Conservation (phyloP, 306 rosid genomes). For the Macrotyloma uniflorum region DNA sequence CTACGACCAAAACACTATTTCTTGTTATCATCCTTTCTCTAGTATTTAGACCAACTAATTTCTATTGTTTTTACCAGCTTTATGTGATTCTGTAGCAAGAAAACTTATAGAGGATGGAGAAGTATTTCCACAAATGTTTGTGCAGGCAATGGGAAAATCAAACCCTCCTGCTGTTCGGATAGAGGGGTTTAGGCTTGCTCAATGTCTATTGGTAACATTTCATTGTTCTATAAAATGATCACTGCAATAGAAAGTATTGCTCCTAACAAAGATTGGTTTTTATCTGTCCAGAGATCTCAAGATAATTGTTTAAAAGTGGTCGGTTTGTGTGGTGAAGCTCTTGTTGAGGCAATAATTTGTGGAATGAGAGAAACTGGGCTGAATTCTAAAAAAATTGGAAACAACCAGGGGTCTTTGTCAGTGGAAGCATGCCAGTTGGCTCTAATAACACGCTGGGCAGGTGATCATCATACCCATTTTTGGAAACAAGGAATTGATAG, state of each 20-base stretch:
- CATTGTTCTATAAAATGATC: slow-evolving; percentile 20
- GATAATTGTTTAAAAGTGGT: slow-evolving; percentile 50
- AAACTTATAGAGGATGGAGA: slow-evolving; percentile 68
- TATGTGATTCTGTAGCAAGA: slow-evolving; percentile 70
- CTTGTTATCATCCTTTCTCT: slow-evolving; percentile 19
- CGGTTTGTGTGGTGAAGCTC: slow-evolving; percentile 60
- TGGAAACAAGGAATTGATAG: slow-evolving; percentile 76
- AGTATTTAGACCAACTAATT: slow-evolving; percentile 23
- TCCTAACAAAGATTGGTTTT: slow-evolving; percentile 31
- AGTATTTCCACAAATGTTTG: slow-evolving; percentile 55
- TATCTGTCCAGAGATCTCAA: slow-evolving; percentile 66
- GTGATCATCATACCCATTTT: slow-evolving; percentile 72
- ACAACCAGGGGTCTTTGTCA: slow-evolving; percentile 53
- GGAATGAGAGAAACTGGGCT: slow-evolving; percentile 57
- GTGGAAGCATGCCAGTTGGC: slow-evolving; percentile 80
- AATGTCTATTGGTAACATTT: slow-evolving; percentile 64
- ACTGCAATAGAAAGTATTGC: slow-evolving; percentile 9
- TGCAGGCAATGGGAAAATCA: slow-evolving; percentile 69
- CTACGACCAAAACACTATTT: not conserved
- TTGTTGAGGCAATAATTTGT: slow-evolving; percentile 65
- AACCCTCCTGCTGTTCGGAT: slow-evolving; percentile 61
- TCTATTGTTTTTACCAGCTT: slow-evolving; percentile 57
- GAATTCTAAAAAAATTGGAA: slow-evolving; percentile 49
- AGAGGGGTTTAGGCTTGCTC: slow-evolving; percentile 82
- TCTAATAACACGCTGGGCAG: slow-evolving; percentile 77